Evolutionary conservation across 2,329 filamentous ascomycete genomes (phyloP).

Genomic region (Westerdykella aurantiaca): DNA sequence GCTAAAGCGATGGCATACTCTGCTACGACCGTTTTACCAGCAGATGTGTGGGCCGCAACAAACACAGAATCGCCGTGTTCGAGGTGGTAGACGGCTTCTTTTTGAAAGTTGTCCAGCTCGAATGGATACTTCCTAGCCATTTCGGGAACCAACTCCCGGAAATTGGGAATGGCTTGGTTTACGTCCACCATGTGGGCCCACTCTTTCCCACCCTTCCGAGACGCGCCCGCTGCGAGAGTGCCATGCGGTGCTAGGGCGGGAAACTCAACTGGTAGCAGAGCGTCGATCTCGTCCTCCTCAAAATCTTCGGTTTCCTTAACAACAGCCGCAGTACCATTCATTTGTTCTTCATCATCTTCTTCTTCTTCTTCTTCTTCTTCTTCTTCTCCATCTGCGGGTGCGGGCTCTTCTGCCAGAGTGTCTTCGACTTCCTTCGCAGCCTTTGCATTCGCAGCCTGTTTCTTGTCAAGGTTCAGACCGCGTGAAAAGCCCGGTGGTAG

Average conservation of each 20-base stretch:
- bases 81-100: constrained; percentile 95
- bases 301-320: constrained; percentile 45
- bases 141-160: constrained; percentile 84
- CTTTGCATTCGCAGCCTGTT: constrained; percentile 51
- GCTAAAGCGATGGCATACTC: constrained; percentile 96
- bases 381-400: constrained; percentile 21
- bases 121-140: constrained; percentile 97
- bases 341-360: constrained; percentile 18
- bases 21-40: constrained; percentile 95
- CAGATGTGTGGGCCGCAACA: constrained; percentile 94
- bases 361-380: constrained; percentile 23
- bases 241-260: constrained; percentile 81
- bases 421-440: constrained; percentile 66
- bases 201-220: constrained; percentile 71
- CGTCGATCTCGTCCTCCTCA: constrained; percentile 65
- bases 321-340: constrained; percentile 26
- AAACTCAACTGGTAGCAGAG: constrained; percentile 85
- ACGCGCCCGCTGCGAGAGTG: constrained; percentile 64
- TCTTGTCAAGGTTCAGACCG: constrained; percentile 67
- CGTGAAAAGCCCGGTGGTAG: constrained; percentile 75
- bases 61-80: constrained; percentile 97
- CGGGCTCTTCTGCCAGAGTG: constrained; percentile 50
- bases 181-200: constrained; percentile 99
- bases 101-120: constrained; percentile 95
- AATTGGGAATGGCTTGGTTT: constrained; percentile 88